phyloP scores from a whole-genome alignment of 2,329 filamentous ascomycete genomes.

The Lasiodiplodia gonubiensis region DNA sequence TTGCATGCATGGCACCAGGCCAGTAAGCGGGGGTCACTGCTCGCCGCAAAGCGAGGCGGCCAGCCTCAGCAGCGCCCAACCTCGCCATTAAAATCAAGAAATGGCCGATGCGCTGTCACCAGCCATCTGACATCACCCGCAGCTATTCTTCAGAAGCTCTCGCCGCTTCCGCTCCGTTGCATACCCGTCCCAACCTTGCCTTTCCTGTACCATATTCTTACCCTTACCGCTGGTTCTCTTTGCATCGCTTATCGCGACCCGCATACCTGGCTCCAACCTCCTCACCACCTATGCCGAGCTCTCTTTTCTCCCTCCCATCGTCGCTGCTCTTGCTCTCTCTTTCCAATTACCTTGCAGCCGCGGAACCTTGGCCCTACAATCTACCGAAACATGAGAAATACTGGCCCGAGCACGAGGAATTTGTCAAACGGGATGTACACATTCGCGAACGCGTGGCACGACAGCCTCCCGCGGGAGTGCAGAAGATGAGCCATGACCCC shows the following conservation, averaged over 20 bases:
- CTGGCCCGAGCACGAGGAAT: slow-evolving; percentile 54
- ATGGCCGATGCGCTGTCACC: slow-evolving; percentile 19
- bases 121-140: slow-evolving; percentile 17
- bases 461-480: slow-evolving; percentile 65
- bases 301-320: slow-evolving; percentile 18
- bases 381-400: slow-evolving; percentile 54
- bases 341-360: slow-evolving; percentile 1
- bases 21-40: neutral
- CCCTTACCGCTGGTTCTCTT: neutral
- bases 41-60: slow-evolving; percentile 4
- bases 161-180: slow-evolving; percentile 12
- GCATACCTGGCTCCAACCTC: slow-evolving; percentile 1
- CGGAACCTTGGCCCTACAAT: slow-evolving; percentile 52
- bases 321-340: slow-evolving; percentile 18
- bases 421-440: slow-evolving; percentile 49
- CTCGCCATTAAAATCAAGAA: slow-evolving; percentile 24
- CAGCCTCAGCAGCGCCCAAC: slow-evolving; percentile 19
- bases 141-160: neutral
- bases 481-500: slow-evolving; percentile 73
- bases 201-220: slow-evolving; percentile 20
- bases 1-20: slow-evolving; percentile 4
- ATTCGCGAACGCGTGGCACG: slow-evolving; percentile 47
- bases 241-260: slow-evolving; percentile 11
- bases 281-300: slow-evolving; percentile 14
- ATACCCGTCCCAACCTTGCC: slow-evolving; percentile 8